A percentile compares a stretch with the other conserved stretches of the same genome.
phyloP scores from a whole-genome alignment of 176 grass and related monocot genomes.

The Triticum urartu region DNA sequence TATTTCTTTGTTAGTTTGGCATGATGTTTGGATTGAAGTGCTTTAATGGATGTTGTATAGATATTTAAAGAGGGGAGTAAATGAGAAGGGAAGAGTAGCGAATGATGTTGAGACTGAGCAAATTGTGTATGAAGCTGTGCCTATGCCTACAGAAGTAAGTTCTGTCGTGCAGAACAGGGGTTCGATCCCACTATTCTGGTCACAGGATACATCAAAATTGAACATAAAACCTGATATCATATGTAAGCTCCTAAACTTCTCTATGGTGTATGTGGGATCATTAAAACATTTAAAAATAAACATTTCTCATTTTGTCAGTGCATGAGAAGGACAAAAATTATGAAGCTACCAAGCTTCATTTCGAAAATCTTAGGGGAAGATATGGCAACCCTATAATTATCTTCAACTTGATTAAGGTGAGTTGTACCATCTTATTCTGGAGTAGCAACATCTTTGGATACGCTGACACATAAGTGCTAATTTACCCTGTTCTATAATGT shows the following conservation, averaged over 20 bases:
- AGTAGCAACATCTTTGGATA: constrained; percentile 23
- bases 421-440: constrained; percentile 21
- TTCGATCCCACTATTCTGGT: constrained; percentile 95
- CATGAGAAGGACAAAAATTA: constrained; percentile 68
- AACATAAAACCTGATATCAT: constrained; percentile 90
- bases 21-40: constrained; percentile 3
- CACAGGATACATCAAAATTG: constrained; percentile 76
- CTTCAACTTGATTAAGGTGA: constrained; percentile 95
- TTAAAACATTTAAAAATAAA: constrained; percentile 21
- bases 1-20: background rate
- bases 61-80: constrained; percentile 93
- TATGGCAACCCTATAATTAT: constrained; percentile 95
- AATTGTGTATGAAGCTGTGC: constrained; percentile 74
- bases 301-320: constrained; percentile 50
- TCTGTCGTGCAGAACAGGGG: constrained; percentile 96
- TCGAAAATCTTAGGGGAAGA: constrained; percentile 78
- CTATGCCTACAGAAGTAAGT: constrained; percentile 65
- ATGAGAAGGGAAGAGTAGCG: constrained; percentile 88
- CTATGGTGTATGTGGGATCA: constrained; percentile 10
- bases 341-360: constrained; percentile 86
- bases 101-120: constrained; percentile 98
- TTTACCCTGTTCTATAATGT: constrained; percentile 12
- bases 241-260: constrained; percentile 60
- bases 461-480: constrained; percentile 13
- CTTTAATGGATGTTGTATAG: constrained; percentile 36